phyloP scores from a whole-genome alignment of 2,329 filamentous ascomycete genomes.

The Colletotrichum navitas region DNA sequence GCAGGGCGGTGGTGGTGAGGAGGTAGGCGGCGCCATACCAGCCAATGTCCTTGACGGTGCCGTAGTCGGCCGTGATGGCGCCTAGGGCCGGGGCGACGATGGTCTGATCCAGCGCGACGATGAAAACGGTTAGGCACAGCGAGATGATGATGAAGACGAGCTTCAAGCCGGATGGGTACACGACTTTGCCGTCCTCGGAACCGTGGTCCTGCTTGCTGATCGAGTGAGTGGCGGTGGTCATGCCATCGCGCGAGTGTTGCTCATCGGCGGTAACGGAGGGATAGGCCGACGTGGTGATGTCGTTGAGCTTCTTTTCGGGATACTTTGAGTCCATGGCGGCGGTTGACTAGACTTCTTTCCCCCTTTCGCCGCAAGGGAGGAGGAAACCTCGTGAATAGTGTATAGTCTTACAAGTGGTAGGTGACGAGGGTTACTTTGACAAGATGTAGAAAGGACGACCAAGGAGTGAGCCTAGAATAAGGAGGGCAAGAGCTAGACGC shows the following conservation, averaged over 20 bases:
- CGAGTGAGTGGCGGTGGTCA: not conserved
- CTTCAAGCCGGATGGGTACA: slow-evolving; percentile 57
- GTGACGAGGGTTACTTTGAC: not conserved
- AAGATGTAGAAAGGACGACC: not conserved
- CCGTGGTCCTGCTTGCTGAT: not conserved
- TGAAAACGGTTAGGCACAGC: slow-evolving; percentile 61
- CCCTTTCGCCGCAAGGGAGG: not conserved
- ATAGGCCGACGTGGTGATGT: slow-evolving; percentile 29
- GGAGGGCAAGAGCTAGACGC: not conserved
- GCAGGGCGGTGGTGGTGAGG: slow-evolving; percentile 62
- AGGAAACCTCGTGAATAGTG: not conserved
- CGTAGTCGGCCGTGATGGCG: slow-evolving; percentile 62
- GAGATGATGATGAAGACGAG: slow-evolving; percentile 58
- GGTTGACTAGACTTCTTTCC: no score
- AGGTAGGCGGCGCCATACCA: slow-evolving; percentile 66
- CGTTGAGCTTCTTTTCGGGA: slow-evolving; percentile 11
- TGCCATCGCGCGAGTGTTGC: slow-evolving; percentile 7
- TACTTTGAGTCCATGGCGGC: slow-evolving; percentile 23
- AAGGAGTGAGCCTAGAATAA: not conserved
- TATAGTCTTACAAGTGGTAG: no score
- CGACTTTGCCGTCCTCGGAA: slow-evolving; percentile 40
- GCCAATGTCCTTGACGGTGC: slow-evolving; percentile 62
- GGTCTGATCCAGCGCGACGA: slow-evolving; percentile 65
- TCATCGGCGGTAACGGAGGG: slow-evolving; percentile 30
- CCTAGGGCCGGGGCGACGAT: slow-evolving; percentile 65